Evolutionary conservation across 768 basidiomycete species (phyloP).

Genomic region (Pulveroboletus ravenelii): DNA sequence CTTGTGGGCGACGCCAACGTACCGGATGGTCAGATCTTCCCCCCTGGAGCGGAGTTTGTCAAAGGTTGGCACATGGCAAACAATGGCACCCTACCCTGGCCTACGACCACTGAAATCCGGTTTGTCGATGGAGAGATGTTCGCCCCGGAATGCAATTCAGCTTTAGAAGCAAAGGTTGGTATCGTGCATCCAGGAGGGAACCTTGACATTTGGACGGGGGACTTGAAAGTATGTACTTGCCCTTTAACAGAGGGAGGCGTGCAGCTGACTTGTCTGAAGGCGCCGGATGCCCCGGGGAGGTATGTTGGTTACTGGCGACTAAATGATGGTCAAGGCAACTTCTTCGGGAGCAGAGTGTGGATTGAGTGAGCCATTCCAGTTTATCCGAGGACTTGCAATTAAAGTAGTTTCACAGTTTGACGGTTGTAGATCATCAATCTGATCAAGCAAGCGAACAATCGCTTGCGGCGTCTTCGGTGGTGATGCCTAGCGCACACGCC

Average conservation of each 20-base stretch:
- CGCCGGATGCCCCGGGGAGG: conserved; percentile 67
- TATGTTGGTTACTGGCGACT: conserved; percentile 79
- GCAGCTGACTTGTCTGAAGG: conserved; percentile 34
- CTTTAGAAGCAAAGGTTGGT: conserved; percentile 46
- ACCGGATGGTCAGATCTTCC: conserved; percentile 69
- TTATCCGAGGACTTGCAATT: not conserved
- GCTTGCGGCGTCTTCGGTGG: conserved; percentile 60
- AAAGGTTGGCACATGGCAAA: conserved; percentile 80
- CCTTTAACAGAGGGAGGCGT: not conserved
- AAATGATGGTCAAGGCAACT: conserved; percentile 48
- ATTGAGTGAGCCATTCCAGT: conserved; percentile 55
- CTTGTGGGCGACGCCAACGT: conserved; percentile 69
- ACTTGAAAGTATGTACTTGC: conserved; percentile 57
- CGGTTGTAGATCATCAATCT: conserved; percentile 50
- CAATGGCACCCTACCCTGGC: conserved; percentile 60
- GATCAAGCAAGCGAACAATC: conserved; percentile 42
- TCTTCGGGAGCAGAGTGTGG: conserved; percentile 72
- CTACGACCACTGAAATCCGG: conserved; percentile 57
- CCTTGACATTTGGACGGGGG: conserved; percentile 64
- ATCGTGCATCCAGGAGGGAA: conserved; percentile 50
- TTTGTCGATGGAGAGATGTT: conserved; percentile 72
- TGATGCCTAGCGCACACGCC: conserved; percentile 50
- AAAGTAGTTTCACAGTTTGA: conserved; percentile 43
- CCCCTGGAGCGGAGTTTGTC: conserved; percentile 80
- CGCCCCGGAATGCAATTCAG: conserved; percentile 30